phyloP scores from a whole-genome alignment of 352 stramenopile genomes.

The Pythium myriotylum region DNA sequence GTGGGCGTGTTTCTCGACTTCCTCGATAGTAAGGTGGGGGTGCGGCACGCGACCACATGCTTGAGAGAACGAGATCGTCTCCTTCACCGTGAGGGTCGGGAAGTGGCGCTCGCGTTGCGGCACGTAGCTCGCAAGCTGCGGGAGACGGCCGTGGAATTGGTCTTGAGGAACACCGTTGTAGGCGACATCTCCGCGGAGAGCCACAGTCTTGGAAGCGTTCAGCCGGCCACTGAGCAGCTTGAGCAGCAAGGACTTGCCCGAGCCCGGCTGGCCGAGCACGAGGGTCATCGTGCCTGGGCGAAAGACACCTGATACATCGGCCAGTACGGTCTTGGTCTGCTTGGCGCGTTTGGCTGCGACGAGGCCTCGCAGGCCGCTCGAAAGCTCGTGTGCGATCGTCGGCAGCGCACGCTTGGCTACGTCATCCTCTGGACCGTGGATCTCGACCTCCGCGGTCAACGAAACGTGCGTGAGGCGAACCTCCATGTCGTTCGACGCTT shows the following conservation, averaged over 20 bases:
- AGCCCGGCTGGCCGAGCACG: constrained; percentile 54
- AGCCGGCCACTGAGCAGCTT: constrained; percentile 60
- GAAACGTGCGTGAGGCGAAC: constrained; percentile 12
- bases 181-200: constrained; percentile 37
- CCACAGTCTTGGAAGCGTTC: constrained; percentile 39
- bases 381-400: constrained; percentile 9
- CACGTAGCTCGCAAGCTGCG: constrained; percentile 55
- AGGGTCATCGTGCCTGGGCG: constrained; percentile 54
- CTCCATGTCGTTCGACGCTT: constrained; percentile 10
- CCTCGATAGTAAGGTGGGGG: constrained; percentile 30
- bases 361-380: neutral
- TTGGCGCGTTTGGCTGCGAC: constrained; percentile 28
- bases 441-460: neutral
- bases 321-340: constrained; percentile 41
- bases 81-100: constrained; percentile 46
- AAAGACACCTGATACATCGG: constrained; percentile 46
- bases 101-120: constrained; percentile 54
- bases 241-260: constrained; percentile 59
- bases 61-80: constrained; percentile 61
- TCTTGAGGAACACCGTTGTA: constrained; percentile 42
- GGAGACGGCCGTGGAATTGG: constrained; percentile 34
- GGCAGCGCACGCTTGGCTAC: neutral
- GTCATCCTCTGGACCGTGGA: neutral
- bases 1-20: neutral
- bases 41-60: constrained; percentile 42